Percentiles rank a stretch among this genome's conserved stretches.
Conservation (phyloP, 1,139 yeast species). For the Pichia sp. region DNA sequence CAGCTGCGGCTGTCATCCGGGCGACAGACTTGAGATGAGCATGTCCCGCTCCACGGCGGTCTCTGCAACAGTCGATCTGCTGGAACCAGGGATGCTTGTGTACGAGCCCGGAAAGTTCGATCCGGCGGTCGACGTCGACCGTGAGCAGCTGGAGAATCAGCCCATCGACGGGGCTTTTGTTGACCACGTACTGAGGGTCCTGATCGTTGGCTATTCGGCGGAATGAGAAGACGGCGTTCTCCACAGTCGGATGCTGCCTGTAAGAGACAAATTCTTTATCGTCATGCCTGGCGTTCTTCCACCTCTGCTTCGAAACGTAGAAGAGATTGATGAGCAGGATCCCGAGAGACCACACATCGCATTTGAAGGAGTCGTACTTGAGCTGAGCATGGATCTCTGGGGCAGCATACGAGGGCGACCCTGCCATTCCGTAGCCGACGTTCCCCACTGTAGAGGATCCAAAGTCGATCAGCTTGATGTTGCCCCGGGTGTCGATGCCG, state of each 20-base stretch:
- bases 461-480: conserved; percentile 51
- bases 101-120: not conserved
- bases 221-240: conserved; percentile 1
- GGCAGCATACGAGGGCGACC: conserved; percentile 43
- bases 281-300: conserved; percentile 31
- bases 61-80: conserved; percentile 1
- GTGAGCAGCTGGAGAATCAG: conserved; percentile 7
- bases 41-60: not conserved
- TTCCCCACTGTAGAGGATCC: conserved; percentile 39
- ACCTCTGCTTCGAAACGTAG: conserved; percentile 22
- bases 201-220: not conserved
- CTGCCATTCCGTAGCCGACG: conserved; percentile 42
- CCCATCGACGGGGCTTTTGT: conserved; percentile 1
- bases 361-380: conserved; percentile 38
- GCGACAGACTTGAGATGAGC: not conserved
- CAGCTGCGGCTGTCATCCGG: not conserved
- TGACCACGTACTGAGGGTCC: not conserved
- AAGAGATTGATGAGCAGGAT: conserved; percentile 37
- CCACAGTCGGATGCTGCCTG: conserved; percentile 1
- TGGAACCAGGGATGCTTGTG: not conserved
- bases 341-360: conserved; percentile 52
- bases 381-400: conserved; percentile 44
- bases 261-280: not conserved
- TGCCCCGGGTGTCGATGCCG: conserved; percentile 42
- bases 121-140: conserved; percentile 1